Percentiles rank a stretch among this genome's conserved stretches.
These are phyloP conservation scores for Nicotiana obtusifolia DNA, from an alignment of 257 asterid species.

Conservation along the genomic window DNA sequence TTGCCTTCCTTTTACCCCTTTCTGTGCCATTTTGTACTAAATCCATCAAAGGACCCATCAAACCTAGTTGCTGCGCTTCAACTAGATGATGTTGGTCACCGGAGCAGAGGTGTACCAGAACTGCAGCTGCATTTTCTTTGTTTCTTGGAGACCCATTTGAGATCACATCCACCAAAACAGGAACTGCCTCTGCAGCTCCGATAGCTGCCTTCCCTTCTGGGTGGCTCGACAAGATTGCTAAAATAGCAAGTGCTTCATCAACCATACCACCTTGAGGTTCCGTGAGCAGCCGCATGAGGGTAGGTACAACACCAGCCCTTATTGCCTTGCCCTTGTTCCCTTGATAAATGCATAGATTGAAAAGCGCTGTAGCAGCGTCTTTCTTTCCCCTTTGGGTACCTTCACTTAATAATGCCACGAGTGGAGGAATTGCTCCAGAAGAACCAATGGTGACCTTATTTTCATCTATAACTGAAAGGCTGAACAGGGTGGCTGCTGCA, in stretches of 20 bases:
- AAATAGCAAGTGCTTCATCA: slow-evolving; percentile 21
- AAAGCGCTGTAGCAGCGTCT: slow-evolving; percentile 30
- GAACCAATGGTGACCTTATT: slow-evolving; percentile 18
- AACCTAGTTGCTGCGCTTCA: slow-evolving; percentile 14
- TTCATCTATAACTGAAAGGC: slow-evolving; percentile 19
- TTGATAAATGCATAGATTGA: slow-evolving; percentile 20
- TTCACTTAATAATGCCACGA: slow-evolving; percentile 16
- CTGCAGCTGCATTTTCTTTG: slow-evolving; percentile 20
- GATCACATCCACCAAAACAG: slow-evolving; percentile 18
- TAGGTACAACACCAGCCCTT: slow-evolving; percentile 21
- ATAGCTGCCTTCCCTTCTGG: slow-evolving; percentile 18
- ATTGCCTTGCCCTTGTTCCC: slow-evolving; percentile 26
- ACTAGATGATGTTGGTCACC: slow-evolving; percentile 14
- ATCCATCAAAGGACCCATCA: slow-evolving; percentile 10
- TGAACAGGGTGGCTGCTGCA: slow-evolving; percentile 25
- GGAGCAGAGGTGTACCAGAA: slow-evolving; percentile 14
- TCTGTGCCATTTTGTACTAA: slow-evolving; percentile 14
- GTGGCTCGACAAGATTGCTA: slow-evolving; percentile 21
- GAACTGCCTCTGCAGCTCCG: slow-evolving; percentile 18
- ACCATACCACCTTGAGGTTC: slow-evolving; percentile 11
- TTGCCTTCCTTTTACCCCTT: slow-evolving; percentile 13
- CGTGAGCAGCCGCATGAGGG: slow-evolving; percentile 8
- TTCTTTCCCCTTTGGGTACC: slow-evolving; percentile 20
- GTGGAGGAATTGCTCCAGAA: slow-evolving; percentile 18
- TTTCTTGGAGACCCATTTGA: slow-evolving; percentile 20